These are phyloP conservation scores for Pseudocercospora eumusae DNA, from an alignment of 2,329 filamentous ascomycete species.

Conservation along the genomic window DNA sequence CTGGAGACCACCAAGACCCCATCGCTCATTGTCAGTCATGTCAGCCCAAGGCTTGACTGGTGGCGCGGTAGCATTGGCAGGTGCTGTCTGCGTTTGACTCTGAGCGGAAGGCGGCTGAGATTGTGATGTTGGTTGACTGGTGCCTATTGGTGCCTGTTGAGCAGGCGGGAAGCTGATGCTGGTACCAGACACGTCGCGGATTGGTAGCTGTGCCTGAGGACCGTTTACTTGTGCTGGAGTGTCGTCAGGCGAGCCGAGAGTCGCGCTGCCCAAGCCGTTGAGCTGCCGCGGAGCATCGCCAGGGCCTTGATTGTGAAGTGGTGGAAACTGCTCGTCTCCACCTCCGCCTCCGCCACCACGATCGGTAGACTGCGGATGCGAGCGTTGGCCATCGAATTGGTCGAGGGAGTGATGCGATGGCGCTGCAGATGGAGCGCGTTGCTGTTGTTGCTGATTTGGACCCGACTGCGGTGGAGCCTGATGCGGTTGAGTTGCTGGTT, in stretches of 20 bases:
- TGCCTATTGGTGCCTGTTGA: conserved; percentile 34
- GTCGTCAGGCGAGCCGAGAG: conserved; percentile 31
- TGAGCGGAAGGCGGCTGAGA: conserved; percentile 16
- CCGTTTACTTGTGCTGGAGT: conserved; percentile 28
- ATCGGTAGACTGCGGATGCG: conserved; percentile 39
- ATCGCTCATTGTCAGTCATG: conserved; percentile 62
- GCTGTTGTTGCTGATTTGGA: conserved; percentile 45
- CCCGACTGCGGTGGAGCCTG: conserved; percentile 40
- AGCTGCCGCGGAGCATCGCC: conserved; percentile 26
- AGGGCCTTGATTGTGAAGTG: conserved; percentile 56
- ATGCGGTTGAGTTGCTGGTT: conserved; percentile 40
- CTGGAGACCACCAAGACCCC: conserved; percentile 61
- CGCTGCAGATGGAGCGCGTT: conserved; percentile 49
- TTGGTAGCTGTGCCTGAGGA: conserved; percentile 32
- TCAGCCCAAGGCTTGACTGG: conserved; percentile 52
- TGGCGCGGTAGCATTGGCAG: conserved; percentile 29
- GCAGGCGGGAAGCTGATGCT: conserved; percentile 19
- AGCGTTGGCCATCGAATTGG: conserved; percentile 57
- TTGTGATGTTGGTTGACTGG: conserved; percentile 19
- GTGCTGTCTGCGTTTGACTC: conserved; percentile 8
- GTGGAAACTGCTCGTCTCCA: conserved; percentile 63
- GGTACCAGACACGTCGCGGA: conserved; percentile 29
- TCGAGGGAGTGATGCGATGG: conserved; percentile 52
- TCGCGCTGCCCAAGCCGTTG: conserved; percentile 29
- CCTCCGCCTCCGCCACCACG: conserved; percentile 34